A percentile compares a stretch with the other conserved stretches of the same genome.
Evolutionary conservation across 2,329 filamentous ascomycete genomes (phyloP).

Genomic region (Mycogone perniciosa): DNA sequence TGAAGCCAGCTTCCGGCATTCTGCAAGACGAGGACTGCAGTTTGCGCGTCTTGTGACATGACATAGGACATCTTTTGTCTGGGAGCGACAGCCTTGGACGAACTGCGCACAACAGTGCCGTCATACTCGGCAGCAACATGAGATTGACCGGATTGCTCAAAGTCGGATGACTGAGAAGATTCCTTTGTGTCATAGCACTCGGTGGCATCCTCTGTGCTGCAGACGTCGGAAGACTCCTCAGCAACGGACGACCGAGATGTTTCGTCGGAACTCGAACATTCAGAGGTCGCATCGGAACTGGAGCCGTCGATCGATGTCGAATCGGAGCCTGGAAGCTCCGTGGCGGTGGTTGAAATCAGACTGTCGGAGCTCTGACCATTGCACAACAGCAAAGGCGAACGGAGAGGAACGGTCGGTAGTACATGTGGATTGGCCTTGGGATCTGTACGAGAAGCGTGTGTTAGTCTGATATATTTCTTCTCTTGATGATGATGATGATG

Average conservation of each 20-base stretch:
- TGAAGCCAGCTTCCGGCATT: constrained; percentile 7
- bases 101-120: not conserved
- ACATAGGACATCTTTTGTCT: constrained; percentile 6
- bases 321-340: constrained; percentile 1
- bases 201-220: not conserved
- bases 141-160: not conserved
- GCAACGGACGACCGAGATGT: constrained; percentile 5
- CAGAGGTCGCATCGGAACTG: constrained; percentile 6
- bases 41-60: constrained; percentile 1
- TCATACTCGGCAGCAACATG: not conserved
- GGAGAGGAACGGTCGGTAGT: constrained; percentile 5
- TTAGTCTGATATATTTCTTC: not conserved
- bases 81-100: not conserved
- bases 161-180: not conserved
- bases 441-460: constrained; percentile 3
- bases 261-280: constrained; percentile 2
- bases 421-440: constrained; percentile 7
- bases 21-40: constrained; percentile 6
- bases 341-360: not conserved
- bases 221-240: not conserved
- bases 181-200: not conserved
- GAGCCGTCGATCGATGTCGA: constrained; percentile 3
- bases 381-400: not conserved
- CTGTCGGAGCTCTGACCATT: not conserved
- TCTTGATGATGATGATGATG: not conserved